phyloP scores from a whole-genome alignment of 1,284 basidiomycete genomes.

The Bondarzewia mesenterica region DNA sequence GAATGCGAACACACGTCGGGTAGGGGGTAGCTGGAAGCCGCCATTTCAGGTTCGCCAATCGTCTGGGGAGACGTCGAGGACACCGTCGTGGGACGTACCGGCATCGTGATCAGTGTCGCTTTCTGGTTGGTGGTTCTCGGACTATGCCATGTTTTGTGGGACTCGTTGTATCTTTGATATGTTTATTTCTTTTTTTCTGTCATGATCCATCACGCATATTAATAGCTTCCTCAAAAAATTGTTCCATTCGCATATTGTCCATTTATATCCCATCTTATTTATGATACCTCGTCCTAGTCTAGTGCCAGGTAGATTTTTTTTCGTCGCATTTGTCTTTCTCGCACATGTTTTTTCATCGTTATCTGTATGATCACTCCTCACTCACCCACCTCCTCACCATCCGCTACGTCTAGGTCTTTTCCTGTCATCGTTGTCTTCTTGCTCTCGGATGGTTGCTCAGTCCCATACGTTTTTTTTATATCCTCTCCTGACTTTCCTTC shows the following conservation, averaged over 20 bases:
- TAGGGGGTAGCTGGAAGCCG: slow-evolving; percentile 43
- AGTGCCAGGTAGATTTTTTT: background rate
- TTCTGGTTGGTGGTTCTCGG: no score
- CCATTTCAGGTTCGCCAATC: slow-evolving; percentile 1
- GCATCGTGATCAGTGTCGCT: background rate
- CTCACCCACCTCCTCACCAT: background rate
- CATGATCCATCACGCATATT: background rate
- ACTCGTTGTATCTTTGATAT: no score
- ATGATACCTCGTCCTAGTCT: no score
- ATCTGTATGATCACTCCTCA: background rate
- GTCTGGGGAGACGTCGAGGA: background rate
- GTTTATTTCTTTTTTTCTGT: no score
- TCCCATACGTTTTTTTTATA: background rate
- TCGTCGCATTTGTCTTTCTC: background rate
- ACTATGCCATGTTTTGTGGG: no score
- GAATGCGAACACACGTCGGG: slow-evolving; percentile 39
- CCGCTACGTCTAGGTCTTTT: background rate
- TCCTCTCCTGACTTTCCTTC: background rate
- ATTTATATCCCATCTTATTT: background rate
- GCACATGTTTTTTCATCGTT: background rate
- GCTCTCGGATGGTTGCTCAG: background rate
- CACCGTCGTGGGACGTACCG: background rate
- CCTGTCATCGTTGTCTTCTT: background rate
- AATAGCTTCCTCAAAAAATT: no score
- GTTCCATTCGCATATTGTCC: background rate